Percentiles rank a stretch among this genome's conserved stretches.
Evolutionary conservation across 2,329 filamentous ascomycete genomes (phyloP).

Genomic region (Tolypocladium endophyticum): DNA sequence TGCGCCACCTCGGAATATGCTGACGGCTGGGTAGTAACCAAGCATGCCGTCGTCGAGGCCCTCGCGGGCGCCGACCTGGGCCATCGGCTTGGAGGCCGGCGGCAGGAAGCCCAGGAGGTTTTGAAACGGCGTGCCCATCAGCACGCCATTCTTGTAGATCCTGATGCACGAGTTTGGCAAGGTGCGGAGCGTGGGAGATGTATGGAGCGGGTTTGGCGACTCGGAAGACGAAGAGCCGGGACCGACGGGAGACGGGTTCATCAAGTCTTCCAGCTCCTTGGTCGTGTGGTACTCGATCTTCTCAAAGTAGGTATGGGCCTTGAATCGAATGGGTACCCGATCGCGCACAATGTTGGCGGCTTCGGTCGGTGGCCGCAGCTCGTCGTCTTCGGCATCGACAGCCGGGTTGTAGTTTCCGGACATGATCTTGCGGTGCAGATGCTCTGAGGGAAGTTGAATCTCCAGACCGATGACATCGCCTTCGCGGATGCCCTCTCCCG

Average conservation of each 20-base stretch:
- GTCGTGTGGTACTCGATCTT: slow-evolving; percentile 80
- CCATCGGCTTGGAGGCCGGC: slow-evolving; percentile 67
- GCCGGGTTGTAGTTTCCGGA: slow-evolving; percentile 80
- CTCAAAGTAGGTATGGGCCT: slow-evolving; percentile 88
- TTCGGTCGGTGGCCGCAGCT: slow-evolving; percentile 41
- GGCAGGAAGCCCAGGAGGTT: slow-evolving; percentile 85
- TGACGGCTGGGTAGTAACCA: slow-evolving; percentile 90
- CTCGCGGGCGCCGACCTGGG: slow-evolving; percentile 66
- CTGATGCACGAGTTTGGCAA: slow-evolving; percentile 78
- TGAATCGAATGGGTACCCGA: slow-evolving; percentile 88
- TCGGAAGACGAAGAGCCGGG: slow-evolving; percentile 38
- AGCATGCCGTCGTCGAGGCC: slow-evolving; percentile 90
- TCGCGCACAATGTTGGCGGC: slow-evolving; percentile 82
- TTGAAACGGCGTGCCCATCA: slow-evolving; percentile 80
- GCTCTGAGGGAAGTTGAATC: slow-evolving; percentile 78
- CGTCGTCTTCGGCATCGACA: slow-evolving; percentile 57
- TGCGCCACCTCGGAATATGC: slow-evolving; percentile 82
- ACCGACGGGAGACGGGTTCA: slow-evolving; percentile 53
- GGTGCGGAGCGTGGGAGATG: slow-evolving; percentile 66
- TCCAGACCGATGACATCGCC: slow-evolving; percentile 93
- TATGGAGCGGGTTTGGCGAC: slow-evolving; percentile 61
- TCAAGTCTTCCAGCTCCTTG: slow-evolving; percentile 78
- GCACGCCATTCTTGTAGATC: slow-evolving; percentile 83
- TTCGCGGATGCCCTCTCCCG: slow-evolving; percentile 69
- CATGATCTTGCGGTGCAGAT: slow-evolving; percentile 79